Conservation (phyloP, 176 grass and related monocot genomes). For the Thalia dealbata region DNA sequence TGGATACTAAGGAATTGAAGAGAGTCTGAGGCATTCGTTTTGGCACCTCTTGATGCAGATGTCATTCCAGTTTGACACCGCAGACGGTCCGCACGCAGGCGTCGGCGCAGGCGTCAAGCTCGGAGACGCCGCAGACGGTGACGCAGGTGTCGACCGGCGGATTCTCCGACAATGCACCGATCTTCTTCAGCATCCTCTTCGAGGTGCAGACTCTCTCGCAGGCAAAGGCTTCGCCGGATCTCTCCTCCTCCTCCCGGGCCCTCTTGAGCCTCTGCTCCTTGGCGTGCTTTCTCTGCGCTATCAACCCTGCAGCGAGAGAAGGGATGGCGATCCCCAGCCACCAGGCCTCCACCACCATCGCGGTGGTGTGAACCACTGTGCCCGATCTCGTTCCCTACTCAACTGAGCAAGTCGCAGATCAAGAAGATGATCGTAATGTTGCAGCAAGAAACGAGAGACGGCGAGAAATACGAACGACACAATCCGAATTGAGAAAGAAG, state of each 20-base stretch:
- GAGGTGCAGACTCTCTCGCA: not conserved
- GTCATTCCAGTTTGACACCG: not conserved
- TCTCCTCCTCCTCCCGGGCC: not conserved
- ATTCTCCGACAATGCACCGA: not conserved
- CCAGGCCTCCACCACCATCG: not conserved
- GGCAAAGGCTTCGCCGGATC: not conserved
- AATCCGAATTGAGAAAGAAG: too few relatives aligned
- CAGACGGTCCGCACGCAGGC: not conserved
- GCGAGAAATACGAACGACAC: too few relatives aligned
- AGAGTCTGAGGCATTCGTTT: not conserved
- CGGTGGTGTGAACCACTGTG: too few relatives aligned
- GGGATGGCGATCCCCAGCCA: not conserved
- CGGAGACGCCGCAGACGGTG: not conserved
- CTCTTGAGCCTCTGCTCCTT: not conserved
- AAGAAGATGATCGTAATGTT: too few relatives aligned
- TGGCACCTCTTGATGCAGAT: not conserved
- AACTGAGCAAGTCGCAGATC: too few relatives aligned
- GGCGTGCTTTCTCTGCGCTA: not conserved
- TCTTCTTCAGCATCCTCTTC: slow-evolving; percentile 8
- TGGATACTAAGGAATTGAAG: not conserved
- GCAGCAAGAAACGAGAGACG: too few relatives aligned
- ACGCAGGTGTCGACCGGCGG: not conserved
- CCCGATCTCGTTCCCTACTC: too few relatives aligned
- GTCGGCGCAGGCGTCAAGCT: not conserved
- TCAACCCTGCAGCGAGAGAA: not conserved